phyloP scores from a whole-genome alignment of 2,329 filamentous ascomycete species.

The Sporothrix schenckii region DNA sequence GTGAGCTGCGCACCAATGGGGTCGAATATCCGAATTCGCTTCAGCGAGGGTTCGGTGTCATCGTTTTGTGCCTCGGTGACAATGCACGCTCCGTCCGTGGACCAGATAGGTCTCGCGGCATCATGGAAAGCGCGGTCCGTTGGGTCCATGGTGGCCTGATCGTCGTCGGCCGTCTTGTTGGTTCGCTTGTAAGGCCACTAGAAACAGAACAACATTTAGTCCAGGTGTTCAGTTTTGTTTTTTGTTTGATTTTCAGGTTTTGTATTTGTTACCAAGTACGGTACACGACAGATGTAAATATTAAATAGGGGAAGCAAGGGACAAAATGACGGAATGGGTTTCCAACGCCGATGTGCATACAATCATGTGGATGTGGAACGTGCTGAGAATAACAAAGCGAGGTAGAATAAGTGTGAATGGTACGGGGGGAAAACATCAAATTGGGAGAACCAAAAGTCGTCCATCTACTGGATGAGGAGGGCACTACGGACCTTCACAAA shows the following conservation, averaged over 20 bases:
- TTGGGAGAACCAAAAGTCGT: conserved; percentile 29
- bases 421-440: neutral
- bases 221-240: conserved; percentile 36
- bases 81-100: conserved; percentile 67
- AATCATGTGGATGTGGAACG: neutral
- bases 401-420: no score
- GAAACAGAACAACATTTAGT: conserved; percentile 51
- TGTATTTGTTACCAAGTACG: conserved; percentile 39
- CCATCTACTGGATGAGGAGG: conserved; percentile 39
- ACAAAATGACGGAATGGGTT: neutral
- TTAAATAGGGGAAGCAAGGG: conserved; percentile 21
- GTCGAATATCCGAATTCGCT: conserved; percentile 33
- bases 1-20: neutral
- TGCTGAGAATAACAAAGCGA: neutral
- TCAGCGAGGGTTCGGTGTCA: conserved; percentile 36
- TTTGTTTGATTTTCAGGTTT: conserved; percentile 9
- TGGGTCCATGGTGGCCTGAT: conserved; percentile 63
- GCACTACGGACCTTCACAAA: conserved; percentile 82
- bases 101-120: conserved; percentile 78
- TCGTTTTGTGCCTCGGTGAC: conserved; percentile 27
- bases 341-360: conserved; percentile 21
- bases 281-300: conserved; percentile 38
- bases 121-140: conserved; percentile 70
- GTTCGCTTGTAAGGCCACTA: conserved; percentile 89
- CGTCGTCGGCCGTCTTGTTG: conserved; percentile 67